These are phyloP conservation scores for Pterocarpus macrocarpus DNA, from an alignment of 306 rosid species.

Conservation along the genomic window DNA sequence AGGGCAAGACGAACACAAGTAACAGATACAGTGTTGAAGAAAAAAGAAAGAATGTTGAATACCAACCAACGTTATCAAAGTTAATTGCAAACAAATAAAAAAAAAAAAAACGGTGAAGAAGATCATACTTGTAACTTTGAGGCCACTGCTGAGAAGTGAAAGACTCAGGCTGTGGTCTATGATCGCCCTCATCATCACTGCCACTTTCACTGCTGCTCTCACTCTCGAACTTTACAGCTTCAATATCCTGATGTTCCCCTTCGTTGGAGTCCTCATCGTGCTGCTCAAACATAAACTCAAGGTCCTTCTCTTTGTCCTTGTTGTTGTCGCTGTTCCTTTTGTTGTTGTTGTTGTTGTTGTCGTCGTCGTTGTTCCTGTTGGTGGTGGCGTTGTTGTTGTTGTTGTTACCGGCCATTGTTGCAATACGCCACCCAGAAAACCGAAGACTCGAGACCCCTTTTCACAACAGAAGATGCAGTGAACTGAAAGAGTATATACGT, in stretches of 20 bases:
- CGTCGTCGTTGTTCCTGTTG: conserved; percentile 47
- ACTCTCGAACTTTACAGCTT: conserved; percentile 46
- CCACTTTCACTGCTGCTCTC: conserved; percentile 38
- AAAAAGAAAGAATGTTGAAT: neutral
- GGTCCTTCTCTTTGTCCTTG: conserved; percentile 37
- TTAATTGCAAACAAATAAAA: neutral
- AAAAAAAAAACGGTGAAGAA: neutral
- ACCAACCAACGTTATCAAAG: neutral
- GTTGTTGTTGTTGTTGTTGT: neutral
- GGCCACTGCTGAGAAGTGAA: conserved; percentile 87
- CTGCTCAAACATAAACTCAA: conserved; percentile 55
- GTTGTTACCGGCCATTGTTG: neutral
- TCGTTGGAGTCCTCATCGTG: conserved; percentile 44
- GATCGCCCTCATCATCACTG: conserved; percentile 34
- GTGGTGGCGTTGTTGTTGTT: too few species aligned
- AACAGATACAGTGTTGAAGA: neutral
- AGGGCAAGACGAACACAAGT: neutral
- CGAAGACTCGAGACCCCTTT: neutral
- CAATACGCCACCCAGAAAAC: neutral
- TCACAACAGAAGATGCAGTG: neutral
- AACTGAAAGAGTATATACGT: neutral
- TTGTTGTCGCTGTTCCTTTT: neutral
- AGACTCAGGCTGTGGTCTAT: conserved; percentile 36
- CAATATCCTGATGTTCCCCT: conserved; percentile 46
- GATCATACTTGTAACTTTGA: conserved; percentile 73